These are phyloP conservation scores for Astrothelium subdiscretum DNA, from an alignment of 495 filamentous ascomycete species.

Conservation along the genomic window DNA sequence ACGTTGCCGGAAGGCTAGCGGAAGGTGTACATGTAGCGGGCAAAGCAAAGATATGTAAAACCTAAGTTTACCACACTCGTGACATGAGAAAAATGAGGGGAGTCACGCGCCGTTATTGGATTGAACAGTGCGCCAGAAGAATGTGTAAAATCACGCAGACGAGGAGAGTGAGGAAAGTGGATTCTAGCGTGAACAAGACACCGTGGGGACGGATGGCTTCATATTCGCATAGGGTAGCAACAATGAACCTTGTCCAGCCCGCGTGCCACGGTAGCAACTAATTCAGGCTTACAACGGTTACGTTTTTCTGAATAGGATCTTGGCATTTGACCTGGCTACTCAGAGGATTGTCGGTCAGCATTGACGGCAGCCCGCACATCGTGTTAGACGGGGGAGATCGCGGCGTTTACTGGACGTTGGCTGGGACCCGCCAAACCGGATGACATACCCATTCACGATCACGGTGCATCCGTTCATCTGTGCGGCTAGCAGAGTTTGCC, in stretches of 20 bases:
- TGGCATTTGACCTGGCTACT: background rate
- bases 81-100: background rate
- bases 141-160: no score
- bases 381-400: background rate
- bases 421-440: no score
- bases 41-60: background rate
- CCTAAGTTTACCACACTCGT: background rate
- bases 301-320: background rate
- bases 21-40: background rate
- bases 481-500: background rate
- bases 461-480: background rate
- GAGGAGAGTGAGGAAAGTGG: background rate
- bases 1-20: background rate
- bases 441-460: no score
- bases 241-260: background rate
- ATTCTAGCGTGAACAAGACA: background rate
- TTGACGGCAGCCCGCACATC: background rate
- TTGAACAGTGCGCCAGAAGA: no score
- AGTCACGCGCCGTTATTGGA: no score
- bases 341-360: background rate
- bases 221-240: background rate
- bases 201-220: background rate
- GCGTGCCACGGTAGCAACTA: constrained; percentile 1
- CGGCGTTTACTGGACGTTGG: background rate
- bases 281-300: background rate